Conservation (phyloP, 2,329 filamentous ascomycete genomes). For the Exophiala sp. region DNA sequence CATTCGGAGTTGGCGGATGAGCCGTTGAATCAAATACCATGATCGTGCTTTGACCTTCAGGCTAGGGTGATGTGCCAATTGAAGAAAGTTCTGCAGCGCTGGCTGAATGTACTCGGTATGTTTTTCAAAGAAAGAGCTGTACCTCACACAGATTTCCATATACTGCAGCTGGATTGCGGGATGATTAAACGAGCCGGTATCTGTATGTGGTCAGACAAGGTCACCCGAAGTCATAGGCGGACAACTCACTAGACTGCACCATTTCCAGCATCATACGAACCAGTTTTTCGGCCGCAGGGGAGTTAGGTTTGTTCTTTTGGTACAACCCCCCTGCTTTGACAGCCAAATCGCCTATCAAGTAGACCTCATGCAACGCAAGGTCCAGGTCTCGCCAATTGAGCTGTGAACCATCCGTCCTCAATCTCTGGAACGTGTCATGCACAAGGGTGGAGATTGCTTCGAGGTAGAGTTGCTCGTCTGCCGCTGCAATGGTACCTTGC, state of each 20-base stretch:
- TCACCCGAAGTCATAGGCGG: too few species aligned
- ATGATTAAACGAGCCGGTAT: conserved; percentile 77
- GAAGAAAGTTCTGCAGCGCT: conserved; percentile 85
- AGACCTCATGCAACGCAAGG: conserved; percentile 90
- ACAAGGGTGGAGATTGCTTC: conserved; percentile 82
- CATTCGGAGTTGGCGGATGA: conserved; percentile 77
- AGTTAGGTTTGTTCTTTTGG: conserved; percentile 74
- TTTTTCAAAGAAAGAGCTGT: conserved; percentile 85
- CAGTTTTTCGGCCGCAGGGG: conserved; percentile 70
- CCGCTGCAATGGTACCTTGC: conserved; percentile 85
- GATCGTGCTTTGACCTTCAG: conserved; percentile 82
- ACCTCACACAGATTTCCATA: conserved; percentile 97
- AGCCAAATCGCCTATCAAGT: conserved; percentile 89
- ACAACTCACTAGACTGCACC: conserved; percentile 64
- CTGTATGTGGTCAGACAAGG: conserved; percentile 41
- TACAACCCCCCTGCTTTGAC: conserved; percentile 83
- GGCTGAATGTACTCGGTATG: conserved; percentile 75
- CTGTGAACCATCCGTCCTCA: conserved; percentile 65
- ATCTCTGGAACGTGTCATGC: conserved; percentile 74
- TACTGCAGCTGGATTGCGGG: conserved; percentile 91
- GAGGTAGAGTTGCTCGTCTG: conserved; percentile 83
- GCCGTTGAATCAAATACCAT: conserved; percentile 93
- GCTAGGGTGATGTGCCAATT: conserved; percentile 80
- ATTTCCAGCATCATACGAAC: conserved; percentile 92
- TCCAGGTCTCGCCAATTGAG: conserved; percentile 95